A percentile compares a stretch with the other conserved stretches of the same genome.
These are phyloP conservation scores for Talaromyces sp. DNA, from an alignment of 2,329 filamentous ascomycete species.

Conservation along the genomic window DNA sequence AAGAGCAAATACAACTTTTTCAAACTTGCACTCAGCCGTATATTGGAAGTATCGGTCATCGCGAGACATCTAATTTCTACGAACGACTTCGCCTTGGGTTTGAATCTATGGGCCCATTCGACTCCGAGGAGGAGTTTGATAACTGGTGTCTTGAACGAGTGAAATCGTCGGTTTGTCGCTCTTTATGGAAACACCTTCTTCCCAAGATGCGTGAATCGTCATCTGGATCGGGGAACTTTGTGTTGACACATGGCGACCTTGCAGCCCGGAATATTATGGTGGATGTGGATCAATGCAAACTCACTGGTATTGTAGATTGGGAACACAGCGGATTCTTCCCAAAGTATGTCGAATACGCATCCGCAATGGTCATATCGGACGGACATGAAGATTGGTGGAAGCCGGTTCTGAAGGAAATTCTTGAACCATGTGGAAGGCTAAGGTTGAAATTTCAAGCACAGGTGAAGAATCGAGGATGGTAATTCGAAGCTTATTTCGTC, in stretches of 20 bases:
- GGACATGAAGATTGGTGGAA: constrained; percentile 6
- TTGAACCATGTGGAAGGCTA: not conserved
- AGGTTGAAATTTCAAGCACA: not conserved
- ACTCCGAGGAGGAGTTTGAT: constrained; percentile 14
- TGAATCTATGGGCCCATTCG: constrained; percentile 13
- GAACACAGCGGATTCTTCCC: constrained; percentile 11
- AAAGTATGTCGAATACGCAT: constrained; percentile 10
- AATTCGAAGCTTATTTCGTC: not conserved
- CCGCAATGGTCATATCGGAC: constrained; percentile 1
- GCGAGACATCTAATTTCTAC: constrained; percentile 10
- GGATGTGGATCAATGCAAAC: constrained; percentile 5
- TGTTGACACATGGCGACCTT: constrained; percentile 13
- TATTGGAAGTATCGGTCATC: constrained; percentile 14
- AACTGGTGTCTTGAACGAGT: constrained; percentile 9
- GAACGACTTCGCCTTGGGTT: constrained; percentile 1
- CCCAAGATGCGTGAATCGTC: not conserved
- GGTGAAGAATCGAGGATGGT: not conserved
- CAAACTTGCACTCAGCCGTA: constrained; percentile 13
- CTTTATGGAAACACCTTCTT: constrained; percentile 1
- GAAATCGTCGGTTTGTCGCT: not conserved
- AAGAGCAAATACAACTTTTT: constrained; percentile 10
- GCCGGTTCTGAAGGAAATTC: constrained; percentile 7
- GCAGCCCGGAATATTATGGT: constrained; percentile 12
- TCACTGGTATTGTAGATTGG: constrained; percentile 13
- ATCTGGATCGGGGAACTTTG: constrained; percentile 10